phyloP scores from a whole-genome alignment of 2,329 filamentous ascomycete species.

The Teratosphaeria zuluensis region DNA sequence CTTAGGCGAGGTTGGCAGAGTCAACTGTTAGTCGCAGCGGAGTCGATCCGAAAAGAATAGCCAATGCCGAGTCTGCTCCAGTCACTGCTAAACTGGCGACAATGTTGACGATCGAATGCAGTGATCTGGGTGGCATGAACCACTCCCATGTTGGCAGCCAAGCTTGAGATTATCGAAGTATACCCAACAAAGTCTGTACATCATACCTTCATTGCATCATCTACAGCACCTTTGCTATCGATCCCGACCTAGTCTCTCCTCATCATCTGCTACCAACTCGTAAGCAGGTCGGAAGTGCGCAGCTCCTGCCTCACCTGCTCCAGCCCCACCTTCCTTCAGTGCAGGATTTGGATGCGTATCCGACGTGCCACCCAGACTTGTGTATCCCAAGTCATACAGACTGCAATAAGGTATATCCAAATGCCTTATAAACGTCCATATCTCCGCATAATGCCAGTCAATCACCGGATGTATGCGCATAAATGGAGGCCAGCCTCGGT shows the following conservation, averaged over 20 bases:
- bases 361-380: slow-evolving; percentile 77
- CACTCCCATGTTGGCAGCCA: neutral
- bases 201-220: neutral
- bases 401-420: slow-evolving; percentile 73
- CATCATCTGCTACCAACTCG: slow-evolving; percentile 62
- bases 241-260: slow-evolving; percentile 66
- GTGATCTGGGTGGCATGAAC: neutral
- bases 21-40: no score
- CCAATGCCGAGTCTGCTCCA: no score
- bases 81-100: no score
- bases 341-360: slow-evolving; percentile 87
- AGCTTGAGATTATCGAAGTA: neutral
- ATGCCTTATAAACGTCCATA: slow-evolving; percentile 80
- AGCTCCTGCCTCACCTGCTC: slow-evolving; percentile 22
- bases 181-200: neutral
- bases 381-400: slow-evolving; percentile 83
- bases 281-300: slow-evolving; percentile 63
- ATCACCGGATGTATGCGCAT: slow-evolving; percentile 93
- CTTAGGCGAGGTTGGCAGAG: no score
- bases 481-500: slow-evolving; percentile 81
- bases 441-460: slow-evolving; percentile 93
- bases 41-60: no score
- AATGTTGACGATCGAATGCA: neutral
- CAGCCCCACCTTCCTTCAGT: slow-evolving; percentile 35
- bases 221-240: slow-evolving; percentile 2